These are phyloP conservation scores for Thelonectria olida DNA, from an alignment of 2,329 filamentous ascomycete genomes.

Conservation along the genomic window DNA sequence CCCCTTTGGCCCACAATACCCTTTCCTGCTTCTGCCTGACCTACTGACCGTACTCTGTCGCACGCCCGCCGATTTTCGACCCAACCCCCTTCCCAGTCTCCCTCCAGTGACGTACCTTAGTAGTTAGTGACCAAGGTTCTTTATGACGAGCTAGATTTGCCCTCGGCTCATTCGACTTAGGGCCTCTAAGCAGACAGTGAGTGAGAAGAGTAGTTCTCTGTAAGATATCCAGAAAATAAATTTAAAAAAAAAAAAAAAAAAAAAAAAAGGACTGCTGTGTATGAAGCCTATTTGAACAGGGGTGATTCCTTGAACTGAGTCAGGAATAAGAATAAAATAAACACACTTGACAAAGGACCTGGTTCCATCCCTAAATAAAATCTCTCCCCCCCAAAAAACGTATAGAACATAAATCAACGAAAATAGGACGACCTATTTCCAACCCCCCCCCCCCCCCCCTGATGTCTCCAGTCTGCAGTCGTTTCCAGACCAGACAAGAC, in stretches of 20 bases:
- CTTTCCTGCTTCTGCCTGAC: background rate
- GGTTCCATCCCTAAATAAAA: background rate
- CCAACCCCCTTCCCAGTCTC: background rate
- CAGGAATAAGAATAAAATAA: background rate
- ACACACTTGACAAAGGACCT: background rate
- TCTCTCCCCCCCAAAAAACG: background rate
- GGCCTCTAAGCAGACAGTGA: background rate
- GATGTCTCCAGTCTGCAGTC: background rate
- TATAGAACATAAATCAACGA: background rate
- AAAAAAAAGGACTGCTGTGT: too few relatives aligned
- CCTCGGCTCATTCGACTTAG: too few relatives aligned
- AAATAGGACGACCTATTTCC: background rate
- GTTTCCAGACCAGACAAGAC: background rate
- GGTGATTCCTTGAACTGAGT: background rate
- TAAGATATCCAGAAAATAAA: too few relatives aligned
- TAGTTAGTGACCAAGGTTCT: too few relatives aligned
- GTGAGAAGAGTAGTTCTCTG: background rate
- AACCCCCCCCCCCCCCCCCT: background rate
- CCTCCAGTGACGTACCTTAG: too few relatives aligned
- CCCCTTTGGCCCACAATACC: conserved; percentile 7
- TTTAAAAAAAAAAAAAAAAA: background rate
- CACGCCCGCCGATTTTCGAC: conserved; percentile 1
- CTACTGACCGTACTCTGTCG: background rate
- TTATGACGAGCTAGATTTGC: too few relatives aligned
- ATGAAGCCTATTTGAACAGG: background rate